phyloP scores from a whole-genome alignment of 768 basidiomycete genomes.

The Tulasnella calospora region DNA sequence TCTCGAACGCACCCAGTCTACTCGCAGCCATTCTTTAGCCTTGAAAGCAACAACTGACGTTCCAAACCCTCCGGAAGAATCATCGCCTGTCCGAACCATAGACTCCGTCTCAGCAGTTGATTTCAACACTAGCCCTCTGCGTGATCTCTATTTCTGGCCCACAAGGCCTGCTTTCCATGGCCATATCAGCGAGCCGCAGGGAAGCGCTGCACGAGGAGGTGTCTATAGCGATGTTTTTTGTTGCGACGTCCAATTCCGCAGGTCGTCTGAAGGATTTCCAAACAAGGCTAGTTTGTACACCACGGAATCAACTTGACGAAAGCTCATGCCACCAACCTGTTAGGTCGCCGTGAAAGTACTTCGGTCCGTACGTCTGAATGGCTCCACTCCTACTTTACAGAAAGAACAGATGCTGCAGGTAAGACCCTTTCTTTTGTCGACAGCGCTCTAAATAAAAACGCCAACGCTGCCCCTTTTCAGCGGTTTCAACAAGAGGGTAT shows the following conservation, averaged over 20 bases:
- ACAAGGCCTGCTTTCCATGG: not conserved
- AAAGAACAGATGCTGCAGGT: not conserved
- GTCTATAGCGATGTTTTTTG: not conserved
- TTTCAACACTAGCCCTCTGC: not conserved
- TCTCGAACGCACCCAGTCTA: not conserved
- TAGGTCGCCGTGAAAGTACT: not conserved
- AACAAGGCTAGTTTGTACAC: not conserved
- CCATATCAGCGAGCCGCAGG: not conserved
- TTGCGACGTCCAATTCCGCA: not conserved
- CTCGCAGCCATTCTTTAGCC: too few species aligned
- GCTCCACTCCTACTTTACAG: not conserved
- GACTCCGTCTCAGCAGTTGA: not conserved
- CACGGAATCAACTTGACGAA: not conserved
- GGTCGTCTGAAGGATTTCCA: not conserved
- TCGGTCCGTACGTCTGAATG: not conserved
- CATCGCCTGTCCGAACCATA: not conserved
- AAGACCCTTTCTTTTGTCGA: not conserved
- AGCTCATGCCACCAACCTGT: not conserved
- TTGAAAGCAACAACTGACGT: not conserved
- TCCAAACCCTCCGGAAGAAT: not conserved
- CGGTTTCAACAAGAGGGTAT: not conserved
- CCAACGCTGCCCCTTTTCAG: not conserved
- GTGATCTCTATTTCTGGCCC: not conserved
- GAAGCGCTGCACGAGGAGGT: not conserved
- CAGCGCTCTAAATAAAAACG: not conserved